phyloP scores from a whole-genome alignment of 352 stramenopile genomes.

The Plasmopara viticola region DNA sequence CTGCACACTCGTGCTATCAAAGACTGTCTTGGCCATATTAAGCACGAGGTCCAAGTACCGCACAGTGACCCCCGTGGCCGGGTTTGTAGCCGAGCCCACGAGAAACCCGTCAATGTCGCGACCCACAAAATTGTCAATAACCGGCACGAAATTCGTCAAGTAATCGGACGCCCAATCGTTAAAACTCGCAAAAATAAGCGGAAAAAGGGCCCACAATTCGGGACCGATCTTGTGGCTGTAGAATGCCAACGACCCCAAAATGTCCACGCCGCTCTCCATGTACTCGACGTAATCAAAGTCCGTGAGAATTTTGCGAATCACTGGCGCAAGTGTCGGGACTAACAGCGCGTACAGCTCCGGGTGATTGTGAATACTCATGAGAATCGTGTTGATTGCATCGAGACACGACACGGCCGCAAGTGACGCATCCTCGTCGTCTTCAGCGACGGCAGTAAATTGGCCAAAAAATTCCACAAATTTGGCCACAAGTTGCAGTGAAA shows the following conservation, averaged over 20 bases:
- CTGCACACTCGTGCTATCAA: slow-evolving; percentile 53
- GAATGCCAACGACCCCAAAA: slow-evolving; percentile 94
- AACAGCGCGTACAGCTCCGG: slow-evolving; percentile 83
- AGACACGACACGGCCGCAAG: slow-evolving; percentile 90
- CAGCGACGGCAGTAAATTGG: slow-evolving; percentile 88
- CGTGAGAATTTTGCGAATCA: slow-evolving; percentile 94
- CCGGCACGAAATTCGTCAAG: slow-evolving; percentile 92
- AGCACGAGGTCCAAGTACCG: slow-evolving; percentile 78
- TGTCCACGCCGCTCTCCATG: slow-evolving; percentile 94
- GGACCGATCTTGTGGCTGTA: slow-evolving; percentile 90
- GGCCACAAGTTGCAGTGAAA: slow-evolving; percentile 89
- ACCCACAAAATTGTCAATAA: slow-evolving; percentile 95
- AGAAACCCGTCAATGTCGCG: slow-evolving; percentile 73
- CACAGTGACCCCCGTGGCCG: slow-evolving; percentile 33
- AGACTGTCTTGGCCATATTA: slow-evolving; percentile 69
- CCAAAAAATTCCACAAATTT: slow-evolving; percentile 94
- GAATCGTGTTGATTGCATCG: slow-evolving; percentile 81
- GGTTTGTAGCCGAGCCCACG: slow-evolving; percentile 38
- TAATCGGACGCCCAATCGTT: slow-evolving; percentile 96
- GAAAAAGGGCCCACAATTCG: slow-evolving; percentile 95
- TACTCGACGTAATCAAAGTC: slow-evolving; percentile 97
- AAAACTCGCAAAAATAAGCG: slow-evolving; percentile 93
- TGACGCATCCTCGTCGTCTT: slow-evolving; percentile 95
- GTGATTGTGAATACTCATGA: slow-evolving; percentile 79
- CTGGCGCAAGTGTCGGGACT: slow-evolving; percentile 91